These are phyloP conservation scores for Myriosclerotinia curreyana DNA, from an alignment of 2,329 filamentous ascomycete genomes.

Conservation along the genomic window DNA sequence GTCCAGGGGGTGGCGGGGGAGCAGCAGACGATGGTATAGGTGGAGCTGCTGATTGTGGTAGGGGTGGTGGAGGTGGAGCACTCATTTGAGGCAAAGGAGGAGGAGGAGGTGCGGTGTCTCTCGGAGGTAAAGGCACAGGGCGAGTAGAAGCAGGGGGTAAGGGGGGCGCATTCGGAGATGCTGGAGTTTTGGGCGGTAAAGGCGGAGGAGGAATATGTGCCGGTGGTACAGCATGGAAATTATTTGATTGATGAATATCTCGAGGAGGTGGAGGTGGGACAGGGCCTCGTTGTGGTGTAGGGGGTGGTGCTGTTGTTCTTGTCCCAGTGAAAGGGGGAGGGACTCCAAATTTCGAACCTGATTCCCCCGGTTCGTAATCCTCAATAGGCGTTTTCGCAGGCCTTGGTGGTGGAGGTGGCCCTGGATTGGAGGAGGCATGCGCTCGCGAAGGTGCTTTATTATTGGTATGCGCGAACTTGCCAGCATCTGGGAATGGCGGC, in stretches of 20 bases:
- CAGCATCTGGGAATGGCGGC: conserved; percentile 84
- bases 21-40: conserved; percentile 41
- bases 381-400: conserved; percentile 70
- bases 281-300: conserved; percentile 67
- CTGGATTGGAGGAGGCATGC: conserved; percentile 52
- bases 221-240: conserved; percentile 42
- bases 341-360: conserved; percentile 63
- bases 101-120: conserved; percentile 38
- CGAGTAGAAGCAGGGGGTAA: conserved; percentile 51
- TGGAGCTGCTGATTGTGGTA: conserved; percentile 40
- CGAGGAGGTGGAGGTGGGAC: conserved; percentile 66
- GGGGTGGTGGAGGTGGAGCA: conserved; percentile 43
- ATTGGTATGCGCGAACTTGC: conserved; percentile 68
- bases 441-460: conserved; percentile 46
- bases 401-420: conserved; percentile 64
- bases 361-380: conserved; percentile 52
- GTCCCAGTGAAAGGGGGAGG: conserved; percentile 76
- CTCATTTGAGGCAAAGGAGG: conserved; percentile 39
- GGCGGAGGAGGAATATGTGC: conserved; percentile 40
- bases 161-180: conserved; percentile 47
- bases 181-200: conserved; percentile 46
- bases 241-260: conserved; percentile 49
- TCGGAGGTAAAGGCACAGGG: conserved; percentile 41
- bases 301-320: conserved; percentile 64
- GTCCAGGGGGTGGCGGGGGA: conserved; percentile 39